These are phyloP conservation scores for Eucalyptus marginata DNA, from an alignment of 345 rosid genomes.

Conservation along the genomic window DNA sequence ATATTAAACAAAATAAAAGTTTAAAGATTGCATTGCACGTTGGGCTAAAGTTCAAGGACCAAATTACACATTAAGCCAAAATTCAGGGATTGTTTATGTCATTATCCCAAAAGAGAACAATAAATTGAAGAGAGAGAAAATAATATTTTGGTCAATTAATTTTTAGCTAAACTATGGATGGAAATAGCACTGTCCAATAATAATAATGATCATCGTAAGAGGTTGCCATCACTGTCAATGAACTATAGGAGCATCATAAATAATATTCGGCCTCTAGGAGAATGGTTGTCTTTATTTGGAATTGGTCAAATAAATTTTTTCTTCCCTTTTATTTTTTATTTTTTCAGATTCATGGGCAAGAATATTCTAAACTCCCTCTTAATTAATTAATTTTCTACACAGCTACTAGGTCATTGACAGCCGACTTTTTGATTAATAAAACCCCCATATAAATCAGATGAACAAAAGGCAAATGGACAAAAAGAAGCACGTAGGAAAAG, in stretches of 20 bases:
- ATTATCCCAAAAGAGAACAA: no score
- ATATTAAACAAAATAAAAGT: no score
- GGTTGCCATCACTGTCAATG: neutral
- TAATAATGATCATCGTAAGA: neutral
- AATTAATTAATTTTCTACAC: neutral
- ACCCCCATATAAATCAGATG: neutral
- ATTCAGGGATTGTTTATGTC: no score
- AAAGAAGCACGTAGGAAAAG: neutral
- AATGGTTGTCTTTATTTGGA: neutral
- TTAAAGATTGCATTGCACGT: rapidly evolving
- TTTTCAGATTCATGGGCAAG: neutral
- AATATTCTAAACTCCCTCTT: neutral
- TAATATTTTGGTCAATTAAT: no score
- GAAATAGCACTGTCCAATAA: neutral
- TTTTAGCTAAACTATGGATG: neutral
- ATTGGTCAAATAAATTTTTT: neutral
- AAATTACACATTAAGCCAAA: no score
- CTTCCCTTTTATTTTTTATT: neutral
- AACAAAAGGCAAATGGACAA: neutral
- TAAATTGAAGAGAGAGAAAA: neutral
- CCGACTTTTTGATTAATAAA: neutral
- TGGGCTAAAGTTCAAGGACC: rapidly evolving
- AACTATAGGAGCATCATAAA: neutral
- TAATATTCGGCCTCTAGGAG: neutral
- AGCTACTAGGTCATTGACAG: neutral